Conservation (phyloP, 306 rosid species). For the Vachellia collinsii region DNA sequence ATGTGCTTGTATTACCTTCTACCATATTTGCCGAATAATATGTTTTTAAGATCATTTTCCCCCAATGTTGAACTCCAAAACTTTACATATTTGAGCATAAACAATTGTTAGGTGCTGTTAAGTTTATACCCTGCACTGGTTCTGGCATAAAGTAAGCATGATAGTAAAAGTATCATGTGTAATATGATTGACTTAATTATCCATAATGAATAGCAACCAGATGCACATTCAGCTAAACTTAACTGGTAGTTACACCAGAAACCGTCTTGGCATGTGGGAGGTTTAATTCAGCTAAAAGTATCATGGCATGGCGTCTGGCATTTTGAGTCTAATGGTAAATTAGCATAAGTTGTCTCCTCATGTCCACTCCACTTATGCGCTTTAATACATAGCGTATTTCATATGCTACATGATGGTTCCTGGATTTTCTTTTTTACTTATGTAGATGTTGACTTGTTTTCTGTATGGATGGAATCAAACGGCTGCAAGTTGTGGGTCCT, state of each 20-base stretch:
- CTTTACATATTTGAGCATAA: neutral
- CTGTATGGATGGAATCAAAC: too few relatives aligned
- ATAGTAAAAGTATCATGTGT: neutral
- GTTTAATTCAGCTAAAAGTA: too few relatives aligned
- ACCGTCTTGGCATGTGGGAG: neutral
- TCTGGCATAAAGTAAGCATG: neutral
- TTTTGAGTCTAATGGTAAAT: too few relatives aligned
- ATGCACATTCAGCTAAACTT: neutral
- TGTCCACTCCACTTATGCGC: too few relatives aligned
- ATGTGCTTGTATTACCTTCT: neutral
- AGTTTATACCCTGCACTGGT: conserved; percentile 4
- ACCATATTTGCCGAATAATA: neutral
- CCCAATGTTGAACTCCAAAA: neutral
- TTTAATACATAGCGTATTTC: too few relatives aligned
- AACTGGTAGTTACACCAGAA: conserved; percentile 22
- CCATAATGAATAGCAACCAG: conserved; percentile 1
- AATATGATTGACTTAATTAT: neutral
- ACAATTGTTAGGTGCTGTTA: conserved; percentile 5
- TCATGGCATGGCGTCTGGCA: too few relatives aligned
- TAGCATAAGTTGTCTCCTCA: too few relatives aligned
- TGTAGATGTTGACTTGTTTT: too few relatives aligned
- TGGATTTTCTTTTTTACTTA: too few relatives aligned
- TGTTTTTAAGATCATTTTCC: conserved; percentile 2
- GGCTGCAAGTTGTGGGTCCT: too few relatives aligned
- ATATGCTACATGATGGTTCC: too few relatives aligned